Base-by-base conservation (phyloP, 805 yeast genomes). In the Monosporozyma yasuniensis region DNA sequence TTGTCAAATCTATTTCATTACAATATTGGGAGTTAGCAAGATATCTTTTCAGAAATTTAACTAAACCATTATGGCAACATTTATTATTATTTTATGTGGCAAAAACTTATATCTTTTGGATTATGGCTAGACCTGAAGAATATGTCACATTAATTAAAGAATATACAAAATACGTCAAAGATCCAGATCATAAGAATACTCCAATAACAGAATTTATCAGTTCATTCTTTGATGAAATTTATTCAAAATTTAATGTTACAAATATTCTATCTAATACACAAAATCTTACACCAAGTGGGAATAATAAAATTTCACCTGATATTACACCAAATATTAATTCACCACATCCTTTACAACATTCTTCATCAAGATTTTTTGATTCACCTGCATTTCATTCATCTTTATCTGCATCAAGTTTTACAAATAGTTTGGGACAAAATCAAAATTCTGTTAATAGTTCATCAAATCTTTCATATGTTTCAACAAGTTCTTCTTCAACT, bases 31-130 rank as follows among this genome's bases (percentile, higher is more conserved):
- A 68, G 27, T 63, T 76, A 44, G 50, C 77, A 12, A 65, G 70
- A 51, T 62, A 63, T 12, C 51, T 75, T 14, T 53, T 73, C 0
- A 63, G 64, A 12, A 51, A 68, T 3, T 61, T 74, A 16, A 71
- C 69, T 51, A 72, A 73, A 54, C 69, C 73, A 3, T 64, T 76
- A 0, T 79, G 77, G 52, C 74, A 73, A 48, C 72, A 72, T 52
- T 49, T 77, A 19, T 52, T 78, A 8, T 64, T 77, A 42, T 65
- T 70, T 41, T 78, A 71, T 52, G 68, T 79, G 43, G 59, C 78
- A n/a, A 72, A 72, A 46, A 62, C 78, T 3, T 54, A 79, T 7
- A 65, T 68, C 51, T 63, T 68, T 39, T 81, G 85, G 84, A 67
- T 76, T 2, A 58, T 73, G 49, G 68, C 78, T 11, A 68, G 79